These are phyloP conservation scores for Teratosphaeria gauchensis DNA, from an alignment of 2,329 filamentous ascomycete genomes.

Conservation along the genomic window DNA sequence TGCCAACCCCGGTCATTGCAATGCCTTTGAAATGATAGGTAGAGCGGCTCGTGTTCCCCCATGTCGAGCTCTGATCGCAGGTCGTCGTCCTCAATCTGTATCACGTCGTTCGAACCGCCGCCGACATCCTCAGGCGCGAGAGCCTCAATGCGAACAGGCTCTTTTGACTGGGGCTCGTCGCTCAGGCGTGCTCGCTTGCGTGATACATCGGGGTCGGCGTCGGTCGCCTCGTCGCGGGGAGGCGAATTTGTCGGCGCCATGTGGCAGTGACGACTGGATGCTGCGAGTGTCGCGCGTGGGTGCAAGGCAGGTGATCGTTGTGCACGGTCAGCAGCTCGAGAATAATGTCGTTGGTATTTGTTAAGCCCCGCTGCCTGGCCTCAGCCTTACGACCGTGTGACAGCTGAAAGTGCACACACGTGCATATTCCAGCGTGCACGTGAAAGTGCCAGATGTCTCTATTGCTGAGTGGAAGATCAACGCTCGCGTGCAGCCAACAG, in stretches of 20 bases:
- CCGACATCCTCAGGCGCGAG: slow-evolving; percentile 32
- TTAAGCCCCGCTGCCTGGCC: background rate
- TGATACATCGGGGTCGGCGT: slow-evolving; percentile 34
- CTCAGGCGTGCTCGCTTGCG: slow-evolving; percentile 38
- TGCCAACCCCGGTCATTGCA: background rate
- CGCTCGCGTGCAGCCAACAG: background rate
- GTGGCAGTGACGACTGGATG: slow-evolving; percentile 20
- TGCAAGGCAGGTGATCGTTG: background rate
- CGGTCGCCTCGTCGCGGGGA: slow-evolving; percentile 33
- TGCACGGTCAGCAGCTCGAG: background rate
- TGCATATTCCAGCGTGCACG: background rate
- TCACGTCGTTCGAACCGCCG: slow-evolving; percentile 26
- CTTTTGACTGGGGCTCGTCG: slow-evolving; percentile 22
- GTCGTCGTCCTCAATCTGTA: slow-evolving; percentile 28
- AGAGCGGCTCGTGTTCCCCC: slow-evolving; percentile 4
- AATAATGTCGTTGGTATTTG: background rate
- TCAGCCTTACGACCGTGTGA: background rate
- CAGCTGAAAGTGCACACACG: background rate
- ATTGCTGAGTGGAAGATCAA: background rate
- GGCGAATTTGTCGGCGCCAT: slow-evolving; percentile 17
- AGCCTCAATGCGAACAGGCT: slow-evolving; percentile 19
- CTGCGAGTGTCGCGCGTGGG: background rate
- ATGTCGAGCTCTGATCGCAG: background rate
- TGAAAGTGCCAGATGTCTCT: background rate
- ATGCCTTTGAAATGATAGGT: background rate